These are phyloP conservation scores for Globisporangium recalcitrans DNA, from an alignment of 352 stramenopile genomes.

Conservation along the genomic window DNA sequence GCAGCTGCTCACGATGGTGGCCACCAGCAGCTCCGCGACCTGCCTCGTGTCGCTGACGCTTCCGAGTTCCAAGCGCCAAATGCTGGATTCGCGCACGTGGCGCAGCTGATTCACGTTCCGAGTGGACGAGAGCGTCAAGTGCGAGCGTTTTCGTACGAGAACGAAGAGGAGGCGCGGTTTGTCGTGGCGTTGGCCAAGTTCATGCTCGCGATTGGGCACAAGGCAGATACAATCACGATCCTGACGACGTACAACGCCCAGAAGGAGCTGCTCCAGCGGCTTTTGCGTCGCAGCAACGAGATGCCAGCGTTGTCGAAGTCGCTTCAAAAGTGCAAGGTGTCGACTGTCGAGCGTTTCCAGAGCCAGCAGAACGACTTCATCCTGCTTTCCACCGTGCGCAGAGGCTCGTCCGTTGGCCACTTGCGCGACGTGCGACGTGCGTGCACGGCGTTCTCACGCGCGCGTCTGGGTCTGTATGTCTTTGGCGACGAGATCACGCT, in stretches of 20 bases:
- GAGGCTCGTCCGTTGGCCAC: slow-evolving; percentile 78
- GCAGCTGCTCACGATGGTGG: neutral
- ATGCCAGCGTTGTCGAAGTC: neutral
- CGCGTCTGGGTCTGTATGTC: slow-evolving; percentile 92
- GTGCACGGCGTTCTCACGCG: slow-evolving; percentile 89
- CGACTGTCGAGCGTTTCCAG: slow-evolving; percentile 95
- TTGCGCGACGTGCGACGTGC: slow-evolving; percentile 90
- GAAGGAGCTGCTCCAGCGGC: slow-evolving; percentile 87
- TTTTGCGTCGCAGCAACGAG: slow-evolving; percentile 45
- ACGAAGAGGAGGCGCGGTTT: slow-evolving; percentile 94
- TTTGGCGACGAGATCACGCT: slow-evolving; percentile 81
- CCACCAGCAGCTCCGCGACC: neutral
- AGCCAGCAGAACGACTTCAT: slow-evolving; percentile 95
- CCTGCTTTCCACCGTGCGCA: slow-evolving; percentile 93
- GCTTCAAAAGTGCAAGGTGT: slow-evolving; percentile 42
- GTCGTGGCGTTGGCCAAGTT: slow-evolving; percentile 91
- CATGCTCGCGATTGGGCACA: slow-evolving; percentile 91
- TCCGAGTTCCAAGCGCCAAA: slow-evolving; percentile 65
- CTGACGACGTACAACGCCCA: slow-evolving; percentile 96
- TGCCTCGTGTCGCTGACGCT: slow-evolving; percentile 6
- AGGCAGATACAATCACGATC: slow-evolving; percentile 88
- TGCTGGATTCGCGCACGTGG: slow-evolving; percentile 83
- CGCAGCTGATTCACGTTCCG: slow-evolving; percentile 87
- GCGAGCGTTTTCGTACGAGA: slow-evolving; percentile 91
- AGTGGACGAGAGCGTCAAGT: slow-evolving; percentile 56